Conservation (phyloP, 352 stramenopile species). For the Globisporangium cystogenes region DNA sequence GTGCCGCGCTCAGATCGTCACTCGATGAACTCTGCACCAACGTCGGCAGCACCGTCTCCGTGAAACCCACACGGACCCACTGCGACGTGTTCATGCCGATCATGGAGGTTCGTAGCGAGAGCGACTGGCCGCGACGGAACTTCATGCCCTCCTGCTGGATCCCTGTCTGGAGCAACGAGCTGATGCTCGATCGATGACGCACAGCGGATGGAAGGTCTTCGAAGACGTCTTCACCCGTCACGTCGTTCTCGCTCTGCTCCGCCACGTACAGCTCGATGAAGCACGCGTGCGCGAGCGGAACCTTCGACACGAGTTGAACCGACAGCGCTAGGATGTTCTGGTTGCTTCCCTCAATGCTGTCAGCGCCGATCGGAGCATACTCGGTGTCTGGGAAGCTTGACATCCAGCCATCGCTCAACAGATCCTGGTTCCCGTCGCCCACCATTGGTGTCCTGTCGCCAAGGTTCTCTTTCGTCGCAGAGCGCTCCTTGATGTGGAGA, state of each 20-base stretch:
- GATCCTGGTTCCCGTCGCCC: constrained; percentile 18
- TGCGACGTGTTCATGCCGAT: constrained; percentile 24
- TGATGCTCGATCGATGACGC: constrained; percentile 64
- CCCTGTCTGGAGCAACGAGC: constrained; percentile 63
- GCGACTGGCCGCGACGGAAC: constrained; percentile 39
- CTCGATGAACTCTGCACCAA: constrained; percentile 23
- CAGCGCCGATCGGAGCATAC: constrained; percentile 55
- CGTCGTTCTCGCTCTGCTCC: constrained; percentile 51
- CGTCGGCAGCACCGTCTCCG: constrained; percentile 69
- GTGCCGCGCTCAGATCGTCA: constrained; percentile 12
- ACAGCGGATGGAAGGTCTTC: constrained; percentile 35
- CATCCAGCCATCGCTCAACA: constrained; percentile 51
- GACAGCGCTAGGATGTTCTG: constrained; percentile 80
- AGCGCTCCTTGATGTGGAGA: constrained; percentile 39
- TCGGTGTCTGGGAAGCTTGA: constrained; percentile 69
- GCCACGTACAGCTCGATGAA: constrained; percentile 75
- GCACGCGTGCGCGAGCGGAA: constrained; percentile 61
- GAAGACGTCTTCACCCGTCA: constrained; percentile 42
- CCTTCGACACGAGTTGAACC: constrained; percentile 55
- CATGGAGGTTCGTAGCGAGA: constrained; percentile 34
- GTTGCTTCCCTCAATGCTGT: constrained; percentile 43
- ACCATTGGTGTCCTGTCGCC: constrained; percentile 25
- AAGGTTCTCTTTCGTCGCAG: constrained; percentile 39
- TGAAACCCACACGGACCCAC: constrained; percentile 72
- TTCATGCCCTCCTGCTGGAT: constrained; percentile 63